phyloP scores from a whole-genome alignment of 75 land plant species.

The Isoetes taiwanensis region DNA sequence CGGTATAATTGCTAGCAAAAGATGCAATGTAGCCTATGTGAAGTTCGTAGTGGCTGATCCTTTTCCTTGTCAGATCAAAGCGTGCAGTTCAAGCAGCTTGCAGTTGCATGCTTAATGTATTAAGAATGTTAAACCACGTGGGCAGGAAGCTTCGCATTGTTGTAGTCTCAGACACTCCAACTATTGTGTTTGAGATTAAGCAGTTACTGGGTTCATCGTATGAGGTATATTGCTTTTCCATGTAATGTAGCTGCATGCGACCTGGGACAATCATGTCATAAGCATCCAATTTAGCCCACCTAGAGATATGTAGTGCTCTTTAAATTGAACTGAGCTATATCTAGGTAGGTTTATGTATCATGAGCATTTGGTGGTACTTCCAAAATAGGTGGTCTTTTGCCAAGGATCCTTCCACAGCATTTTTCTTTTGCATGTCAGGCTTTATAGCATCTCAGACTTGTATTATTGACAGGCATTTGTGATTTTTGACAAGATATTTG shows the following conservation, averaged over 20 bases:
- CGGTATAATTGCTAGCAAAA: slow-evolving; percentile 23
- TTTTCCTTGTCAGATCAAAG: slow-evolving; percentile 34
- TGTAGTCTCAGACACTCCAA: slow-evolving; percentile 74
- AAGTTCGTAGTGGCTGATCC: neutral
- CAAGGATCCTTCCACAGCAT: too few species aligned
- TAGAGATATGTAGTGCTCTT: too few species aligned
- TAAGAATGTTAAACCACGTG: neutral
- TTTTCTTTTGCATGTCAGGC: too few species aligned
- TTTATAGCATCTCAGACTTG: neutral
- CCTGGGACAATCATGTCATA: too few species aligned
- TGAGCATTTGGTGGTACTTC: too few species aligned
- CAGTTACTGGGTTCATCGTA: slow-evolving; percentile 30
- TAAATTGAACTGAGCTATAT: too few species aligned
- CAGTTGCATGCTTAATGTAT: slow-evolving; percentile 28
- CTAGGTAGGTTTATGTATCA: too few species aligned
- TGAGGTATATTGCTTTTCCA: slow-evolving; percentile 16
- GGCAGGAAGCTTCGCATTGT: slow-evolving; percentile 37
- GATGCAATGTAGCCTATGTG: too few species aligned
- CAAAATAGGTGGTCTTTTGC: too few species aligned
- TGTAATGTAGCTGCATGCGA: too few species aligned
- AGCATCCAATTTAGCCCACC: too few species aligned
- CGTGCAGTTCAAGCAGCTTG: slow-evolving; percentile 45
- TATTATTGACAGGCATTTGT: slow-evolving; percentile 7
- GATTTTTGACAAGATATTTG: neutral
- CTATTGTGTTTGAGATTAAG: slow-evolving; percentile 28